These are phyloP conservation scores for Picea abies DNA, from an alignment of 83 land plant genomes.

Conservation along the genomic window DNA sequence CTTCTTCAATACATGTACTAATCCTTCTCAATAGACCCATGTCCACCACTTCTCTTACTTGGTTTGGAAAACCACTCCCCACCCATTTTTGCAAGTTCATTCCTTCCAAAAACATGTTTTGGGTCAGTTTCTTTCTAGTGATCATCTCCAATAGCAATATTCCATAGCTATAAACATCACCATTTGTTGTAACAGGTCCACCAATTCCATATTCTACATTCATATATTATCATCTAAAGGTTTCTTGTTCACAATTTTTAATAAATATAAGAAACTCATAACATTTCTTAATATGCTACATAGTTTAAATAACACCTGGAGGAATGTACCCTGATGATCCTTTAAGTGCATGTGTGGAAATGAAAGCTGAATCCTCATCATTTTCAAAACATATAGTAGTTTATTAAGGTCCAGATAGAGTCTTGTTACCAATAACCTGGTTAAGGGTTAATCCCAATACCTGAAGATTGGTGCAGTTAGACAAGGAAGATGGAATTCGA, in stretches of 20 bases:
- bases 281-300: neutral
- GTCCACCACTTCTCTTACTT: no score
- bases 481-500: no score
- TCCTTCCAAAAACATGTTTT: slow-evolving; percentile 6
- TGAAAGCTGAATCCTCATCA: neutral
- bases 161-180: slow-evolving; percentile 31
- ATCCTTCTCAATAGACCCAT: no score
- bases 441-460: no score
- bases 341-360: neutral
- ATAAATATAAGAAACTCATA: neutral
- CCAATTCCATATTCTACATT: slow-evolving; percentile 24
- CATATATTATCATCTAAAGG: neutral
- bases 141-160: slow-evolving; percentile 23
- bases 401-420: no score
- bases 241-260: neutral
- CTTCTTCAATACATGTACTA: no score
- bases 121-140: slow-evolving; percentile 16
- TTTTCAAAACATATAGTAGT: neutral
- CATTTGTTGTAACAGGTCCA: neutral
- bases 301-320: slow-evolving; percentile 14
- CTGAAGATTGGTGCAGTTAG: no score
- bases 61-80: no score
- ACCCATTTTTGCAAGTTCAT: no score
- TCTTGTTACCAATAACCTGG: no score
- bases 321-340: slow-evolving; percentile 16